Conservation (phyloP, 2,329 filamentous ascomycete genomes). For the Talaromyces sp. region DNA sequence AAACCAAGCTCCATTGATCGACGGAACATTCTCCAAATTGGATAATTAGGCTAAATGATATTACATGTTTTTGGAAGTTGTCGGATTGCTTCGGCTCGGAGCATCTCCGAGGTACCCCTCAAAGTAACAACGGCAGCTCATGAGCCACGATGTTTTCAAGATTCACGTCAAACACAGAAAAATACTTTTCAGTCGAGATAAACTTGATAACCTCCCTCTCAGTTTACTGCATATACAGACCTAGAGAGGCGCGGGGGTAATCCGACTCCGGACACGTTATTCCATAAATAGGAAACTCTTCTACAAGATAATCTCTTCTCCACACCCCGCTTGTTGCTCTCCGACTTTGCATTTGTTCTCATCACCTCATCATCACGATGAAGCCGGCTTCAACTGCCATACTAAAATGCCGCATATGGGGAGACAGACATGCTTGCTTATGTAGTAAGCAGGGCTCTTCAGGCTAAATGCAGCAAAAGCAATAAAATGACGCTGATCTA, state of each 20-base stretch:
- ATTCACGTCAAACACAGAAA: not conserved
- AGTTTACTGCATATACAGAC: not conserved
- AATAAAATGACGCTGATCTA: not conserved
- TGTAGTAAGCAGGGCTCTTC: not conserved
- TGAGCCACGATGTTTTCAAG: not conserved
- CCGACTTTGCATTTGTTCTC: not conserved
- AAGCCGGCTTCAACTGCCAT: not conserved
- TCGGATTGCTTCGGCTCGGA: not conserved
- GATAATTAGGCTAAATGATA: not conserved
- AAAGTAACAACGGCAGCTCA: not conserved
- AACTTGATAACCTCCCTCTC: not conserved
- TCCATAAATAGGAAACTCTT: not conserved
- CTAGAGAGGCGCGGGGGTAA: not conserved
- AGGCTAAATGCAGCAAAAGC: slow-evolving; percentile 1
- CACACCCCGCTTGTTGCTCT: not conserved
- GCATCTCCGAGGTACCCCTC: not conserved
- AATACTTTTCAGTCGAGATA: too few relatives aligned
- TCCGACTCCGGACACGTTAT: not conserved
- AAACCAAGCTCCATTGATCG: not conserved
- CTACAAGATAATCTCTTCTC: not conserved
- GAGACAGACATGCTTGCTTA: not conserved
- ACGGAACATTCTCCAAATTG: not conserved
- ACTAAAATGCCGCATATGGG: not conserved
- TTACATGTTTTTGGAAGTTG: not conserved
- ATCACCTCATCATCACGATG: not conserved